phyloP scores from a whole-genome alignment of 1,284 basidiomycete genomes.

The Cystobasidium slooffiae region DNA sequence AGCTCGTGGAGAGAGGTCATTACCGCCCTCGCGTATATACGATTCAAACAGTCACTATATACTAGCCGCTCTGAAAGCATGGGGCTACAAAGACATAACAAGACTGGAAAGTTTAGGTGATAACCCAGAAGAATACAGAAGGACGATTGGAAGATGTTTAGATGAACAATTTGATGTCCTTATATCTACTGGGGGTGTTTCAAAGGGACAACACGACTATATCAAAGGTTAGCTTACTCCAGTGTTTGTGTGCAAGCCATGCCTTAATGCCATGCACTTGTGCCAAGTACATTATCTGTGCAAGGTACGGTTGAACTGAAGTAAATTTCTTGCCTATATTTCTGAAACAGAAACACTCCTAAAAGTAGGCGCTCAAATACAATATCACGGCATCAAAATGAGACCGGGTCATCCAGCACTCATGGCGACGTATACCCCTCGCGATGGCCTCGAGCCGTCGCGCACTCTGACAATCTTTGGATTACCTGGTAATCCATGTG shows the following conservation, averaged over 20 bases:
- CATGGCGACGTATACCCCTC: neutral
- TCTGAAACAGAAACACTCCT: neutral
- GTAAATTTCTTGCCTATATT: neutral
- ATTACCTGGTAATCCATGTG: constrained; percentile 30
- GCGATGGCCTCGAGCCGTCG: neutral
- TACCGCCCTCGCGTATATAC: neutral
- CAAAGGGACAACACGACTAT: constrained; percentile 33
- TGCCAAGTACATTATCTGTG: too few relatives aligned
- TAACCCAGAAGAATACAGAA: constrained; percentile 5
- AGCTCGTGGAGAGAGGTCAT: neutral
- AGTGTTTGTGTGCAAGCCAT: neutral
- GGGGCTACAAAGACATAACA: constrained; percentile 5
- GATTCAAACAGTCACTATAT: constrained; percentile 25
- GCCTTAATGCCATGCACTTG: neutral
- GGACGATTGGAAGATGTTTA: neutral
- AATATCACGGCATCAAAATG: constrained; percentile 18
- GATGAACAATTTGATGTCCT: constrained; percentile 9
- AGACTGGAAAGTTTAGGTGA: constrained; percentile 7
- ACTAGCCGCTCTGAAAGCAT: neutral
- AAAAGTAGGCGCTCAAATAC: constrained; percentile 17
- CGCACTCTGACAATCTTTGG: constrained; percentile 10
- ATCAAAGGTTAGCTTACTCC: constrained; percentile 1
- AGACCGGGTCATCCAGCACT: constrained; percentile 32
- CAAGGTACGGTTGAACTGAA: neutral
- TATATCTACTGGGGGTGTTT: constrained; percentile 32